These are phyloP conservation scores for Chaetomidium leptoderma DNA, from an alignment of 495 filamentous ascomycete genomes.

Conservation along the genomic window DNA sequence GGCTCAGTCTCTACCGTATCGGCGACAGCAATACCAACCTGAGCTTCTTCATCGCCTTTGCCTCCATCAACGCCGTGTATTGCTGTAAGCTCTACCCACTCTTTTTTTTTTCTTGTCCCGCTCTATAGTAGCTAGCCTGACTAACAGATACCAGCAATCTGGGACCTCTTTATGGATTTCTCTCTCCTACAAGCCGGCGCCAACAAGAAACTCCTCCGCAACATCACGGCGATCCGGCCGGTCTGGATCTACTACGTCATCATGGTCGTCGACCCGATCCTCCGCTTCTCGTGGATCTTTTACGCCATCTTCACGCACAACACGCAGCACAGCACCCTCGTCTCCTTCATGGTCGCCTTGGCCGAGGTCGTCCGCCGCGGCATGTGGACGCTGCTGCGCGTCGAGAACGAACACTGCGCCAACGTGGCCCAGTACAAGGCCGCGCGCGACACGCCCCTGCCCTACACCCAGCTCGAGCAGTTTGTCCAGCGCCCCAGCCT, in stretches of 20 bases:
- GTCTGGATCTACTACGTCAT: slow-evolving; percentile 79
- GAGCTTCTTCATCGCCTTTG: slow-evolving; percentile 72
- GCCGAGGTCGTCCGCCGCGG: slow-evolving; percentile 78
- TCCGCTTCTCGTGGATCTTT: slow-evolving; percentile 94
- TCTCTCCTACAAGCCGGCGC: slow-evolving; percentile 66
- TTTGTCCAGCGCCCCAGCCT: slow-evolving; percentile 29
- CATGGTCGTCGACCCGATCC: slow-evolving; percentile 78
- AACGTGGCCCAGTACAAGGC: slow-evolving; percentile 85
- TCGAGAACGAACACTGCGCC: slow-evolving; percentile 93
- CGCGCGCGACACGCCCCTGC: slow-evolving; percentile 72
- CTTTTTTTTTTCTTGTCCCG: background rate
- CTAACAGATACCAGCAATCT: slow-evolving; percentile 53
- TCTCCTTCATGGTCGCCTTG: slow-evolving; percentile 70
- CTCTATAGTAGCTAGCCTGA: background rate
- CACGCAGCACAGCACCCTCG: slow-evolving; percentile 71
- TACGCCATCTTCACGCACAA: slow-evolving; percentile 79
- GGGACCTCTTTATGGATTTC: slow-evolving; percentile 98
- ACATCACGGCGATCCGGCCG: slow-evolving; percentile 70
- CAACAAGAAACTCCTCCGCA: slow-evolving; percentile 64
- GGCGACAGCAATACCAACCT: slow-evolving; percentile 49
- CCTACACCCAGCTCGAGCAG: slow-evolving; percentile 61
- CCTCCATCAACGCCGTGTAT: slow-evolving; percentile 75
- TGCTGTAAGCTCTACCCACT: slow-evolving; percentile 52
- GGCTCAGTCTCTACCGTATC: slow-evolving; percentile 77
- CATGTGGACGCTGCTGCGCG: slow-evolving; percentile 86